Percentiles rank a stretch among this genome's conserved stretches.
These are phyloP conservation scores for Aschersonia sp. DNA, from an alignment of 2,329 filamentous ascomycete genomes.

Conservation along the genomic window DNA sequence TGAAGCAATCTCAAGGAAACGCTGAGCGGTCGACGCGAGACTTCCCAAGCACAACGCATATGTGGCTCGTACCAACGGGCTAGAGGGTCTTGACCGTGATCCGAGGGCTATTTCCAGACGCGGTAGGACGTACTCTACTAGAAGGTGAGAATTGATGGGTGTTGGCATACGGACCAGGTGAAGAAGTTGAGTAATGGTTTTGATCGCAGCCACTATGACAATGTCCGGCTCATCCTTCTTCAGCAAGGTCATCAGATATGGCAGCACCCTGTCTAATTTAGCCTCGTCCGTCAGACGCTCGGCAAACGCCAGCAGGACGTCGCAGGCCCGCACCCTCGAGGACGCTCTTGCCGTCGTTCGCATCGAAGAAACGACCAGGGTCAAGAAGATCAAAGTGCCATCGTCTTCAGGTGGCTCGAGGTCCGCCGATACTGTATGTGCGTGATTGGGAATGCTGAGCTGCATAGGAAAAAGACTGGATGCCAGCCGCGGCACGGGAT, in stretches of 20 bases:
- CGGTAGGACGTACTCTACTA: slow-evolving; percentile 54
- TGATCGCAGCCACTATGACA: slow-evolving; percentile 72
- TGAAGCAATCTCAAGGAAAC: slow-evolving; percentile 82
- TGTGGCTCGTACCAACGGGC: slow-evolving; percentile 65
- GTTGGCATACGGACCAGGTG: slow-evolving; percentile 82
- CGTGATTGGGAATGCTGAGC: slow-evolving; percentile 74
- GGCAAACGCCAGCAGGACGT: slow-evolving; percentile 80
- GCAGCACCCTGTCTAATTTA: slow-evolving; percentile 83
- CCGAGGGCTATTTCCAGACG: slow-evolving; percentile 42
- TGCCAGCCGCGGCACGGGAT: slow-evolving; percentile 27
- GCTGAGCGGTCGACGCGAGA: slow-evolving; percentile 69
- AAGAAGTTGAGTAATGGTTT: slow-evolving; percentile 77
- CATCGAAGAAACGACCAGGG: slow-evolving; percentile 74
- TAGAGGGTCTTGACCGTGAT: slow-evolving; percentile 32
- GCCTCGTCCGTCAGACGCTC: slow-evolving; percentile 89
- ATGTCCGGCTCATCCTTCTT: slow-evolving; percentile 63
- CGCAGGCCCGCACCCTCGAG: slow-evolving; percentile 79
- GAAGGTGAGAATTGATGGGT: slow-evolving; percentile 54
- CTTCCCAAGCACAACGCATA: slow-evolving; percentile 89
- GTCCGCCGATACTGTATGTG: slow-evolving; percentile 49
- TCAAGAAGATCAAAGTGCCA: slow-evolving; percentile 83
- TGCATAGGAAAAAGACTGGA: slow-evolving; percentile 63
- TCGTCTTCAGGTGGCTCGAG: slow-evolving; percentile 59
- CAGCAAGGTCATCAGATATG: slow-evolving; percentile 73
- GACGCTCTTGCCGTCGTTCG: slow-evolving; percentile 79